These are phyloP conservation scores for Eimeria sp. DNA, from an alignment of 169 alveolate species.

Conservation along the genomic window DNA sequence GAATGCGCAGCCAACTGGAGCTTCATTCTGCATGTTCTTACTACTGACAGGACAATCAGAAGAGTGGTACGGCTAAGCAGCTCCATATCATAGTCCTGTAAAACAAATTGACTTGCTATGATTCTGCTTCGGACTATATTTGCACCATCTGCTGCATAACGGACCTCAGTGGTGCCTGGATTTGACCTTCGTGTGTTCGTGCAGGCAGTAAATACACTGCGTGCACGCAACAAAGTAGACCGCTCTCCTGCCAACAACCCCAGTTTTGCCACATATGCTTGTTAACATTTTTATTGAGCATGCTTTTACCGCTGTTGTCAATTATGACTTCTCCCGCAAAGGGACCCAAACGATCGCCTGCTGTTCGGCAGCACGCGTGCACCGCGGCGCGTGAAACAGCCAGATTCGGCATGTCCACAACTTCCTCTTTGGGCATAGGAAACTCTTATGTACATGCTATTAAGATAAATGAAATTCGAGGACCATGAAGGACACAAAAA, in stretches of 20 bases:
- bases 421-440: neutral
- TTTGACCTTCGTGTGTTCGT: neutral
- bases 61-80: neutral
- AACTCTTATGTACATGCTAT: neutral
- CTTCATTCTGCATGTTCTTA: neutral
- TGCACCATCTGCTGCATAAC: neutral
- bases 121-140: too few relatives aligned
- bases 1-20: neutral
- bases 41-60: neutral
- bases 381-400: neutral
- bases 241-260: neutral
- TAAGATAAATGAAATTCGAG: neutral
- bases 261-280: neutral
- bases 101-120: neutral
- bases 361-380: neutral
- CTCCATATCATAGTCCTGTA: neutral
- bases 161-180: neutral
- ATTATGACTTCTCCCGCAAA: neutral
- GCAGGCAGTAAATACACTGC: constrained; percentile 59
- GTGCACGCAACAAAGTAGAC: neutral
- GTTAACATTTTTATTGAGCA: neutral
- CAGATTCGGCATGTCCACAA: neutral
- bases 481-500: neutral
- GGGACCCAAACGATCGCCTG: neutral
- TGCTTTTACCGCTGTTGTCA: neutral